These are phyloP conservation scores for Spathaspora passalidarum DNA, from an alignment of 805 yeast genomes.

Conservation along the genomic window DNA sequence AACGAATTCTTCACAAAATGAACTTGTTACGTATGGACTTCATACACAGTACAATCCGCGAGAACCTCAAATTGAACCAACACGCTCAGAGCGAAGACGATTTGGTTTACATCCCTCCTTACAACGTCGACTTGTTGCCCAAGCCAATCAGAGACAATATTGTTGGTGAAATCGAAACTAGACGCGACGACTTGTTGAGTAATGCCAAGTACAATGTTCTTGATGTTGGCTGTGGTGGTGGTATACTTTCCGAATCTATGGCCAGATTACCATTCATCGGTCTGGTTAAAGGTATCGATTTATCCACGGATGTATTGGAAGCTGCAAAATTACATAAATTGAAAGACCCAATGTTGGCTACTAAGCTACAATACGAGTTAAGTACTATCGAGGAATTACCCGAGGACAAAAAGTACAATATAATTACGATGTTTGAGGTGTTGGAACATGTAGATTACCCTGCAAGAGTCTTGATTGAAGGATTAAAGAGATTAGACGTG, in stretches of 20 bases:
- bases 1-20: conserved; percentile 92
- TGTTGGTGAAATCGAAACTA: conserved; percentile 46
- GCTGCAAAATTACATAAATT: conserved; percentile 72
- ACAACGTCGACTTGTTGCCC: conserved; percentile 66
- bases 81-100: conserved; percentile 29
- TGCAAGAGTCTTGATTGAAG: conserved; percentile 62
- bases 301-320: conserved; percentile 75
- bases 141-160: conserved; percentile 46
- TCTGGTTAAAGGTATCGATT: conserved; percentile 77
- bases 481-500: conserved; percentile 63
- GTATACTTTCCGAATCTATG: conserved; percentile 80
- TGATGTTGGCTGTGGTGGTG: conserved; percentile 99
- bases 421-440: conserved; percentile 90
- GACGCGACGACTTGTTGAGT: conserved; percentile 35
- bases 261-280: conserved; percentile 68
- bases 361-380: conserved; percentile 58
- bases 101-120: conserved; percentile 73
- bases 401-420: conserved; percentile 52
- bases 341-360: conserved; percentile 59
- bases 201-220: conserved; percentile 50
- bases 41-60: conserved; percentile 58
- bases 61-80: conserved; percentile 41
- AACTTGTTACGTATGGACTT: conserved; percentile 87
- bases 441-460: conserved; percentile 93
- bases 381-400: conserved; percentile 60